Evolutionary conservation across 306 rosid species (phyloP).

Genomic region (Vachellia pachyceras): DNA sequence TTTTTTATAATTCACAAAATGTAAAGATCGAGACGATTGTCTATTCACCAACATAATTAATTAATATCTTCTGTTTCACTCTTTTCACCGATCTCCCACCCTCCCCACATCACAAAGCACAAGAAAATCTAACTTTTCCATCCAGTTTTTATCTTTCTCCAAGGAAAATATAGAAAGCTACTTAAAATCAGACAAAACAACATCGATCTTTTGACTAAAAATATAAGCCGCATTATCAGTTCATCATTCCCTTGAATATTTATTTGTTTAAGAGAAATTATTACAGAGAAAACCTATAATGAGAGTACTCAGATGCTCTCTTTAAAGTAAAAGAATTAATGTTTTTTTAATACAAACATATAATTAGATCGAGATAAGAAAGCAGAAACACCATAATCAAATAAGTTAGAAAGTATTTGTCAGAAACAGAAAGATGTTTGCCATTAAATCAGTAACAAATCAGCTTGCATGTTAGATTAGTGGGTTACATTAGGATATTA

Average conservation of each 20-base stretch:
- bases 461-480: constrained; percentile 57
- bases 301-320: constrained; percentile 9
- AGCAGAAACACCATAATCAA: constrained; percentile 39
- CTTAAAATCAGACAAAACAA: constrained; percentile 42
- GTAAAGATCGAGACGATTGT: constrained; percentile 54
- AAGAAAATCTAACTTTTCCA: constrained; percentile 53
- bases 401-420: constrained; percentile 34
- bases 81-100: constrained; percentile 44
- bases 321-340: constrained; percentile 19
- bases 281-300: constrained; percentile 21
- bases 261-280: neutral
- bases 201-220: constrained; percentile 38
- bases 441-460: constrained; percentile 54
- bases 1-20: constrained; percentile 27
- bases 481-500: constrained; percentile 73
- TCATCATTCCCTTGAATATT: constrained; percentile 22
- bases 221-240: constrained; percentile 30
- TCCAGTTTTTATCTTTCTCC: constrained; percentile 41
- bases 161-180: constrained; percentile 29
- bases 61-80: constrained; percentile 42
- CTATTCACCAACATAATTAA: constrained; percentile 26
- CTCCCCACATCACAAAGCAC: constrained; percentile 59
- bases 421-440: constrained; percentile 22
- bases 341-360: constrained; percentile 21
- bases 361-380: constrained; percentile 43